A percentile compares a stretch with the other conserved stretches of the same genome.
phyloP scores from a whole-genome alignment of 2,329 filamentous ascomycete genomes.

The Simplicillium aogashimaense region DNA sequence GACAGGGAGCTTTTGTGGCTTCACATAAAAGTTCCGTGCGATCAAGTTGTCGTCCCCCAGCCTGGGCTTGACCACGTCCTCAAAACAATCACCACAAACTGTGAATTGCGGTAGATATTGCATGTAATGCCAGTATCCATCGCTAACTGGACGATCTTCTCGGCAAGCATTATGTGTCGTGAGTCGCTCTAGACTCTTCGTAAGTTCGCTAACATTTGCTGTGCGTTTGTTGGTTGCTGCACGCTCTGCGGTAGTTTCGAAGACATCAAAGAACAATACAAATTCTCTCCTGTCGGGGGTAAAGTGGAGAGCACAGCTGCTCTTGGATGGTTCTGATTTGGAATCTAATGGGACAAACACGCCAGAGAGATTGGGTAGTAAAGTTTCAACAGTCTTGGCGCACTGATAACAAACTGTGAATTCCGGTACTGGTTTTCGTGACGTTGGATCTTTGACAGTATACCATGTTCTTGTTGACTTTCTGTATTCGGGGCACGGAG shows the following conservation, averaged over 20 bases:
- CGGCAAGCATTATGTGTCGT: constrained; percentile 52
- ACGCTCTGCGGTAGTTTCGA: constrained; percentile 47
- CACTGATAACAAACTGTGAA: constrained; percentile 73
- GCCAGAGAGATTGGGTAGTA: constrained; percentile 64
- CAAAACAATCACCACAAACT: constrained; percentile 80
- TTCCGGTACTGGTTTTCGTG: constrained; percentile 51
- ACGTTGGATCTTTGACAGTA: constrained; percentile 60
- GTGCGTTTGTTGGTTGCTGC: constrained; percentile 32
- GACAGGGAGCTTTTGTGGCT: constrained; percentile 42
- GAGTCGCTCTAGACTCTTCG: constrained; percentile 52
- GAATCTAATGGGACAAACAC: constrained; percentile 49
- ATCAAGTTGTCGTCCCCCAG: constrained; percentile 42
- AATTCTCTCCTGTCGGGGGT: constrained; percentile 41
- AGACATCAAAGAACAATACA: constrained; percentile 47
- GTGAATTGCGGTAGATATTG: constrained; percentile 66
- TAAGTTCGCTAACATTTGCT: constrained; percentile 51
- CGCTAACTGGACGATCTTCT: constrained; percentile 50
- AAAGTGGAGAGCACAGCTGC: constrained; percentile 61
- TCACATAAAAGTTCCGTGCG: constrained; percentile 54
- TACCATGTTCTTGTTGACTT: constrained; percentile 60
- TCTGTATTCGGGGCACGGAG: constrained; percentile 47
- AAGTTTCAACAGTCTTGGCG: constrained; percentile 56
- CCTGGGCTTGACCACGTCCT: constrained; percentile 65
- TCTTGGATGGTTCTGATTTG: constrained; percentile 32
- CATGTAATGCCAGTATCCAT: constrained; percentile 68